Percentiles rank a stretch among this genome's conserved stretches.
phyloP scores from a whole-genome alignment of 2,329 filamentous ascomycete species.

The Aureobasidium sp. region DNA sequence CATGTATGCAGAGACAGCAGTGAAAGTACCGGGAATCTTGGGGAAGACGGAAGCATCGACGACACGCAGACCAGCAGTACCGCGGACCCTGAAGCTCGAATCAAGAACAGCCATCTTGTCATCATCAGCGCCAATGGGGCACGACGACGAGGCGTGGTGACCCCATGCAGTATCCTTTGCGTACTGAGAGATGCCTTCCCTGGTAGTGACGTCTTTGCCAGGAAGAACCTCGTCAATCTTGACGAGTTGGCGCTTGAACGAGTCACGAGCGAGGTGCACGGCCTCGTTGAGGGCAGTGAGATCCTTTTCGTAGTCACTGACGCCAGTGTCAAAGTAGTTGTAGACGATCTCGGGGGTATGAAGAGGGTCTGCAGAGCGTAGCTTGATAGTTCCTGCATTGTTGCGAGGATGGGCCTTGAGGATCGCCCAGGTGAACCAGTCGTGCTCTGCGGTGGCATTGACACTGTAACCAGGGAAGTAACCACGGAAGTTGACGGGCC shows the following conservation, averaged over 20 bases:
- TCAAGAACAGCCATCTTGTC: constrained; percentile 51
- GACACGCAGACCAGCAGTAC: constrained; percentile 48
- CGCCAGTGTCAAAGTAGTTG: constrained; percentile 49
- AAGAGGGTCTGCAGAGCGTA: constrained; percentile 55
- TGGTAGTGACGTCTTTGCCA: constrained; percentile 26
- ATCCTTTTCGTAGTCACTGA: constrained; percentile 32
- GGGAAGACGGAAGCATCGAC: constrained; percentile 55
- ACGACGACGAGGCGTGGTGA: constrained; percentile 51
- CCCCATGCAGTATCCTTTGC: constrained; percentile 46
- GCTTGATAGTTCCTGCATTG: constrained; percentile 50
- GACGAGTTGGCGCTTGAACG: constrained; percentile 23
- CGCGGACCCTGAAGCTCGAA: constrained; percentile 48
- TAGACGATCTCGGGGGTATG: constrained; percentile 56
- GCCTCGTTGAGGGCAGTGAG: constrained; percentile 48
- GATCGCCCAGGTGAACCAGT: constrained; percentile 42
- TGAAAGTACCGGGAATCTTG: constrained; percentile 47
- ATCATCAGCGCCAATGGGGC: constrained; percentile 45
- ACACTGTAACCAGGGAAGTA: constrained; percentile 49
- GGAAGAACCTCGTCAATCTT: constrained; percentile 38
- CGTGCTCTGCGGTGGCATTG: constrained; percentile 36
- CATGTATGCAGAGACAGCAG: constrained; percentile 46
- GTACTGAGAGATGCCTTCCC: constrained; percentile 39
- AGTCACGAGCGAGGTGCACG: constrained; percentile 43
- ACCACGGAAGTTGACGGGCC: constrained; percentile 46
- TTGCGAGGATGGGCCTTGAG: constrained; percentile 59